Conservation (phyloP, 306 rosid species). For the Ceratonia siliqua region DNA sequence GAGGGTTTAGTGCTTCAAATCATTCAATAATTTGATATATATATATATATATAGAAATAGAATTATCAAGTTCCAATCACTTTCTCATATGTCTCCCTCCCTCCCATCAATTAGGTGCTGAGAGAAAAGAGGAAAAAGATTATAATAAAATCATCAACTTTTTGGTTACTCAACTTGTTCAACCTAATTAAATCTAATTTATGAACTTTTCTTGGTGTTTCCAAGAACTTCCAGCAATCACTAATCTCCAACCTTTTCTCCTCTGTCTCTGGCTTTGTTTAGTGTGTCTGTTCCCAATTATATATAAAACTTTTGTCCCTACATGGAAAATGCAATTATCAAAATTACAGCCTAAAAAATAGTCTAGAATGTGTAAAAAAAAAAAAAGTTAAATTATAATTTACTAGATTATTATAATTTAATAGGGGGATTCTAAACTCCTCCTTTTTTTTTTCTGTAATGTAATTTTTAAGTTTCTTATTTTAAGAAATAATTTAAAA, state of each 20-base stretch:
- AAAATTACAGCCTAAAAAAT: no score
- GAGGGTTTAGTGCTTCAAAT: neutral
- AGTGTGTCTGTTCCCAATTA: neutral
- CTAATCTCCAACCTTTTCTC: no score
- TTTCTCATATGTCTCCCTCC: constrained; percentile 47
- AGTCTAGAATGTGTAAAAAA: no score
- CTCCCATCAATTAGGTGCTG: constrained; percentile 43
- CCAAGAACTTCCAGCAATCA: constrained; percentile 18
- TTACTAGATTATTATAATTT: no score
- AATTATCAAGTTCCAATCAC: constrained; percentile 34
- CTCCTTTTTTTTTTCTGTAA: no score
- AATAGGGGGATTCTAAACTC: no score
- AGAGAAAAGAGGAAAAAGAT: neutral
- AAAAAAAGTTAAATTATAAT: no score
- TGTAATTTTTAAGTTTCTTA: no score
- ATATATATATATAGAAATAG: no score
- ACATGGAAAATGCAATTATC: no score
- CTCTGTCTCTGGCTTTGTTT: neutral
- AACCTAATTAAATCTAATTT: constrained; percentile 12
- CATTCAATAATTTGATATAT: constrained; percentile 15
- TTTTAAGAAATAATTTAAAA: no score
- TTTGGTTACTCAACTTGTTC: constrained; percentile 18
- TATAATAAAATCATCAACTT: constrained; percentile 20
- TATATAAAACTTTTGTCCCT: neutral
- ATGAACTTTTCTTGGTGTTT: neutral